Percentiles rank a stretch among this genome's conserved stretches.
Evolutionary conservation across 306 rosid species (phyloP).

Genomic region (Delonix regia): DNA sequence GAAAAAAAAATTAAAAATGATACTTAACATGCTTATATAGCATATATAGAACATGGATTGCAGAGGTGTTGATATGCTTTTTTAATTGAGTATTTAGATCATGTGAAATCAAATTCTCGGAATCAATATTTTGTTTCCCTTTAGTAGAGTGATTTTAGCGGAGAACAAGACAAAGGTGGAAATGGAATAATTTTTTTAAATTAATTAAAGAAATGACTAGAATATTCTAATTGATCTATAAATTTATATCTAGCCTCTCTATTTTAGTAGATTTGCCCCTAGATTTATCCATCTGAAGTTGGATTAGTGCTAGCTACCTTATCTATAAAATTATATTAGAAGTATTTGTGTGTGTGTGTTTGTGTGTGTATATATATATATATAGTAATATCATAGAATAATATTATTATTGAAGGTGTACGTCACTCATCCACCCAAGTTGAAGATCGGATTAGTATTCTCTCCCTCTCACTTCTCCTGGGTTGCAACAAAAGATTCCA

Average conservation of each 20-base stretch:
- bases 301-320: constrained; percentile 30
- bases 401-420: constrained; percentile 16
- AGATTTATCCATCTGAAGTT: constrained; percentile 10
- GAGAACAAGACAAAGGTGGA: neutral
- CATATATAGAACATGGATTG: neutral
- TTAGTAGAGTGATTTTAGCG: neutral
- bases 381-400: neutral
- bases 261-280: neutral
- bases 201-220: neutral
- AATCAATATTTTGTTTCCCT: neutral
- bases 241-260: constrained; percentile 4
- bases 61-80: neutral
- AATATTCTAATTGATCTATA: neutral
- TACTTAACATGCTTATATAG: neutral
- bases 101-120: neutral
- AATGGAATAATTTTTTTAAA: neutral
- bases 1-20: too few species aligned
- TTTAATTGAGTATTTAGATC: neutral
- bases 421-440: constrained; percentile 50
- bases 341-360: too few species aligned
- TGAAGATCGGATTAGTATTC: constrained; percentile 32
- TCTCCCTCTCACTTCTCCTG: constrained; percentile 11
- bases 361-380: too few species aligned
- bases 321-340: neutral
- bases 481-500: constrained; percentile 47